Base-by-base conservation (phyloP, 1,139 yeast genomes). In the Candida dubliniensis region DNA sequence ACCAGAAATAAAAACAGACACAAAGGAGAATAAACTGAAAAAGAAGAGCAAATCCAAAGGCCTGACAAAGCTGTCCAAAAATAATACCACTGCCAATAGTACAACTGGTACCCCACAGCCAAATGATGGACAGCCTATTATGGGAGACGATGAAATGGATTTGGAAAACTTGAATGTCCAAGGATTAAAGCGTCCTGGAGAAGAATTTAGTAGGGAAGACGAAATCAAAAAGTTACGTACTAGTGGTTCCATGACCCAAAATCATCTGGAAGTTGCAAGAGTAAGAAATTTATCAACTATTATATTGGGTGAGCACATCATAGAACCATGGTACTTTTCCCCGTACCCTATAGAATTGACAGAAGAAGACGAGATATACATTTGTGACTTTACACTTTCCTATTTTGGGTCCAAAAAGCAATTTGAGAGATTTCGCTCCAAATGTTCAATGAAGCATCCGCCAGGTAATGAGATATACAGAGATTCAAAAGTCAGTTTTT, bases 271-370 rank as follows among this genome's bases (percentile, higher is more conserved):
- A 59, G 89, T 93, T 24, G 90, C 98, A 0, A 76, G 96, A 48
- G 97, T 93, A 37, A 77, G 98, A 55, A 93, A 93, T 60, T 74
- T 95, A 52, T 74, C 80, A 33, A 75, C 80, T 39, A 79, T 93
- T 3, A 84, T 89, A 4, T 81, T 93, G 66, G 99, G 99, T 1
- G 87, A 86, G 51, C 90, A 84, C 63, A 87, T 87, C 51, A 88
- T 95, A 40, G 99, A 93, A 61, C 99, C 99, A 1, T 93, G 99
- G 99, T 95, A 93, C 66, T 93, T 95, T 60, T 87, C 96, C 2
- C 98, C 99, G 0, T 93, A 95, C 61, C 99, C 99, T 0, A 76
- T 89, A 12, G 99, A 93, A 61, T 76, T 90, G 46, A 90, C 97
- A 0, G 98, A 91, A 55, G 95, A 85, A 51, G 98, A 91, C 58